Evolutionary conservation across 495 filamentous ascomycete species (phyloP).

Genomic region (Pseudoneurospora amorphoporcata): DNA sequence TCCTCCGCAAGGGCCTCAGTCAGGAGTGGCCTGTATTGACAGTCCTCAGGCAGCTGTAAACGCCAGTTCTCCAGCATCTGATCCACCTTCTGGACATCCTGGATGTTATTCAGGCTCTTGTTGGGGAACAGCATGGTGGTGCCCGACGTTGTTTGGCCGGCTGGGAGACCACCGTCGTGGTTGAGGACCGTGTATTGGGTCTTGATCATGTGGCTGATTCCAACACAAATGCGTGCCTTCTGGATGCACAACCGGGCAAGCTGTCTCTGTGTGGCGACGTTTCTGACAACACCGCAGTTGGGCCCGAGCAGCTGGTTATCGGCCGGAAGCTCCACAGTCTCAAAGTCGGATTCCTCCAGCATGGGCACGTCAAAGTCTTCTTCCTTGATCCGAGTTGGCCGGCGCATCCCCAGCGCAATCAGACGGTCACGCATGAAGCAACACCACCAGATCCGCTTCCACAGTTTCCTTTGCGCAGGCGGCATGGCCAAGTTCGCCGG

Average conservation of each 20-base stretch:
- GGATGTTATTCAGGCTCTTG: slow-evolving; percentile 66
- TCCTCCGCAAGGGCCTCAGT: slow-evolving; percentile 34
- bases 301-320: slow-evolving; percentile 53
- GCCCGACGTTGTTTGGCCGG: slow-evolving; percentile 47
- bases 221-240: slow-evolving; percentile 80
- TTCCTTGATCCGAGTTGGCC: slow-evolving; percentile 79
- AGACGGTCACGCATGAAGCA: slow-evolving; percentile 84
- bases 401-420: slow-evolving; percentile 80
- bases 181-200: slow-evolving; percentile 86
- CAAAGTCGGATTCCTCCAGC: slow-evolving; percentile 75
- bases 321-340: slow-evolving; percentile 54
- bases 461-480: slow-evolving; percentile 57
- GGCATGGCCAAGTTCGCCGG: slow-evolving; percentile 64
- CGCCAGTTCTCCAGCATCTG: slow-evolving; percentile 64
- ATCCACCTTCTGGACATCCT: slow-evolving; percentile 64
- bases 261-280: slow-evolving; percentile 55
- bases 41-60: slow-evolving; percentile 54
- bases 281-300: slow-evolving; percentile 55
- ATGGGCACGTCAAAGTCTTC: slow-evolving; percentile 86
- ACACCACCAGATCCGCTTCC: slow-evolving; percentile 93
- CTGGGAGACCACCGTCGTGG: slow-evolving; percentile 52
- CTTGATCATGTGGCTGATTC: slow-evolving; percentile 72
- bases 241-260: slow-evolving; percentile 81
- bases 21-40: slow-evolving; percentile 45
- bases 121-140: slow-evolving; percentile 87